phyloP scores from a whole-genome alignment of 2,329 filamentous ascomycete genomes.

The Trichoderma hamatum region DNA sequence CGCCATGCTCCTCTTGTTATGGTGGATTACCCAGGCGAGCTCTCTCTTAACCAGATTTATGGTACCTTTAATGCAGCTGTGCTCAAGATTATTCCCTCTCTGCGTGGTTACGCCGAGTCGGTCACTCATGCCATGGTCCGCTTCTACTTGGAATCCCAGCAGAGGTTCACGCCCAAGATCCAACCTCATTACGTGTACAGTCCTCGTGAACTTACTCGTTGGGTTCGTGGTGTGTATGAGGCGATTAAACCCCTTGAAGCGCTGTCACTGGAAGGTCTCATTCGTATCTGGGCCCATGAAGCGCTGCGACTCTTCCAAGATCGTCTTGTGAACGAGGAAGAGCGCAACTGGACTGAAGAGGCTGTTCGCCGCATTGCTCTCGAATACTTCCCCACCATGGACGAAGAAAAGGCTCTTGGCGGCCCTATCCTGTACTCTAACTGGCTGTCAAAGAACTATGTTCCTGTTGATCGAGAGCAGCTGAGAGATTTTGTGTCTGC shows the following conservation, averaged over 20 bases:
- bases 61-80: slow-evolving; percentile 96
- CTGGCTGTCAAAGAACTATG: slow-evolving; percentile 98
- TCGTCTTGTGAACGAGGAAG: slow-evolving; percentile 90
- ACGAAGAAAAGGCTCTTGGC: slow-evolving; percentile 84
- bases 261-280: slow-evolving; percentile 84
- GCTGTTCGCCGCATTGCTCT: slow-evolving; percentile 83
- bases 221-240: slow-evolving; percentile 97
- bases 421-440: slow-evolving; percentile 98
- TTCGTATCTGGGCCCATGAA: slow-evolving; percentile 98
- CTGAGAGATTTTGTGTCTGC: slow-evolving; percentile 97
- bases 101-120: slow-evolving; percentile 93
- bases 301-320: slow-evolving; percentile 96
- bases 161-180: slow-evolving; percentile 91
- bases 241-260: slow-evolving; percentile 90
- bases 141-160: slow-evolving; percentile 92
- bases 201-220: slow-evolving; percentile 94
- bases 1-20: slow-evolving; percentile 98
- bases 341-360: slow-evolving; percentile 93
- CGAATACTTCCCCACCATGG: slow-evolving; percentile 93
- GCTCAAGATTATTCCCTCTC: slow-evolving; percentile 91
- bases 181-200: slow-evolving; percentile 99
- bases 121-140: slow-evolving; percentile 98
- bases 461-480: slow-evolving; percentile 93
- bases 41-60: slow-evolving; percentile 95
- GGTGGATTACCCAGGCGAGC: slow-evolving; percentile 97